phyloP scores from a whole-genome alignment of 163 green algal genomes.

The Coccomyxa subellipsoidea region DNA sequence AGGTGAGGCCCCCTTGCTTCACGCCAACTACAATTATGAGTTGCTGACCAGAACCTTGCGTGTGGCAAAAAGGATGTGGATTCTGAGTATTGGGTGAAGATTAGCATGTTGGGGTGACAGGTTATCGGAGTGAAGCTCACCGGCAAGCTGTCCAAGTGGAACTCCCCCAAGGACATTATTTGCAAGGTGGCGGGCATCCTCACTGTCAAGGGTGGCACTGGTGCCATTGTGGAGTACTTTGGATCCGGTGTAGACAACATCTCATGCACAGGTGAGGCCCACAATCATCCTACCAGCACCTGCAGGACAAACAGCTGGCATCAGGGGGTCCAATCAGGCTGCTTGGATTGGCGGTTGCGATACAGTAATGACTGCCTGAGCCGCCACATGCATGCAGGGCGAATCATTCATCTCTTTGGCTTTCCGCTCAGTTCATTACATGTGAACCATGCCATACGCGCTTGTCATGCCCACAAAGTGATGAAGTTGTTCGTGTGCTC shows the following conservation, averaged over 20 bases:
- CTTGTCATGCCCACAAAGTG: no score
- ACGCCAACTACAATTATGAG: not conserved
- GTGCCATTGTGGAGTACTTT: conserved; percentile 97
- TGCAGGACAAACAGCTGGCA: not conserved
- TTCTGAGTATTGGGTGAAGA: no score
- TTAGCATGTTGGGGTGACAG: conserved; percentile 20
- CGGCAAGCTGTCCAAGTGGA: conserved; percentile 87
- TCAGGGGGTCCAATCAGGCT: not conserved
- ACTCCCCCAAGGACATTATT: conserved; percentile 94
- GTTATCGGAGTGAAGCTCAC: conserved; percentile 92
- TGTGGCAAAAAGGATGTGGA: no score
- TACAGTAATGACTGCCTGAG: no score
- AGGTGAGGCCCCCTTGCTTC: conserved; percentile 27
- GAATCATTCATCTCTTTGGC: no score
- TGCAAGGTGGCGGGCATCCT: conserved; percentile 95
- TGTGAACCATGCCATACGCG: no score
- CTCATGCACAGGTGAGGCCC: conserved; percentile 69
- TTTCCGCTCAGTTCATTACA: no score
- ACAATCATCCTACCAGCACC: not conserved
- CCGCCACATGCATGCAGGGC: no score
- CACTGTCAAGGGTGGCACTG: conserved; percentile 94
- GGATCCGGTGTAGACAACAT: conserved; percentile 87
- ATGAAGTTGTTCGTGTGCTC: not conserved
- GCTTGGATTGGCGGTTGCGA: no score
- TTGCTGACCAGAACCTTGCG: not conserved